Evolutionary conservation across 257 asterid species (phyloP).

Genomic region (Fraxinus excelsior): DNA sequence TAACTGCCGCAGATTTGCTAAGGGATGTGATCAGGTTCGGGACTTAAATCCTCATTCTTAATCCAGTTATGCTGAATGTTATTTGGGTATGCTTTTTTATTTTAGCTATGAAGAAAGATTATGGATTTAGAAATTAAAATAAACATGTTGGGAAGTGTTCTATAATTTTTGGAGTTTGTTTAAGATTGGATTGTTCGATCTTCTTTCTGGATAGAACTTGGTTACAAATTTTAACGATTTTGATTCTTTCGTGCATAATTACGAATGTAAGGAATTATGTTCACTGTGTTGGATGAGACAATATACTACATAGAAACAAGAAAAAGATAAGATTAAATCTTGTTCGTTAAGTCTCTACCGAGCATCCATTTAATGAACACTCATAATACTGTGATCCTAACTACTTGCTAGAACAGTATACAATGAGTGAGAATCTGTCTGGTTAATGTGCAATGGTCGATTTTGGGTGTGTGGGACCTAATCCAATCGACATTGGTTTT

Average conservation of each 20-base stretch:
- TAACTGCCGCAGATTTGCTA: background rate
- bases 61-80: background rate
- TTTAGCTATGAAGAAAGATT: background rate
- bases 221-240: background rate
- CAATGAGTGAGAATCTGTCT: background rate
- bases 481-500: too few relatives aligned
- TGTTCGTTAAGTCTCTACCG: too few relatives aligned
- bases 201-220: background rate
- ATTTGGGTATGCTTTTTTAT: background rate
- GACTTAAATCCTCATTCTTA: background rate
- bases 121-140: background rate
- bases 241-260: background rate
- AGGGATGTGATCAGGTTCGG: background rate
- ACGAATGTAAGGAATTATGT: too few relatives aligned
- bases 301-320: too few relatives aligned
- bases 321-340: too few relatives aligned
- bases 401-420: background rate
- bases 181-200: background rate
- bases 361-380: too few relatives aligned
- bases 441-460: background rate
- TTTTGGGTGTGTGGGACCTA: too few relatives aligned
- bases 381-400: background rate
- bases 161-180: background rate
- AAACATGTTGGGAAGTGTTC: background rate
- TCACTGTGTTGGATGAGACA: too few relatives aligned